Evolutionary conservation across 129 eudicot species (phyloP), one percentile per base, ranked within the genome.

Genomic region (Daucus carota): DNA sequence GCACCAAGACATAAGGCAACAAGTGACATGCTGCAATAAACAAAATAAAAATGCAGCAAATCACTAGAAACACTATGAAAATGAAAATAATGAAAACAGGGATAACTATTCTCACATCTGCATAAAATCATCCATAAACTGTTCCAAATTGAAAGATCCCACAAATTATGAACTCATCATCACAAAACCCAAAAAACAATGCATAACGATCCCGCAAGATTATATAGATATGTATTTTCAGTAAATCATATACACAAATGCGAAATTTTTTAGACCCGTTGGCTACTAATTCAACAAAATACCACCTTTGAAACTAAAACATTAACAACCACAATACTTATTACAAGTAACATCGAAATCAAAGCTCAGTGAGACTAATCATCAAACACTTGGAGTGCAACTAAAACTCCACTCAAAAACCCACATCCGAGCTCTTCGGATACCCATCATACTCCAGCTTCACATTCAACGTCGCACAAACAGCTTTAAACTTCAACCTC

Each of bases 371-470:
- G 6, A 43, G 66, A 66, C 18, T 11, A 75, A 26, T 18, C 45
- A 75, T 59, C 70, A 75, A 32, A 57, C 70, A 54, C 15, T 3
- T 54, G 15, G 24, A 15, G 17, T 36, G 66, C 47, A 60, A 8
- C 8, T 0, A 11, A 75, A 42, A 17, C 41, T 8, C 44, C 5
- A 57, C 46, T 86, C 79, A 86, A 77, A 86, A 86, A 71, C 73
- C 83, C 8, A 81, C 80, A 74, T 82, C 36, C 57, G 71, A 24
- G 86, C 86, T 57, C 43, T 90, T 90, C 5, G 87, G 96, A 74
- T 87, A 88, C 32, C 97, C 92, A 12, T 80, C 71, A 59, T 88
- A 87, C 86, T 83, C 97, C 97, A 88, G 78, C 44, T 83, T 86
- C 66, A 81, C 77, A 78, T 84, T 80, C 80, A 89, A 77, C 5